Evolutionary conservation across 257 asterid species (phyloP), one percentile per base, ranked within the genome.

Genomic region (Haberlea rhodopensis): DNA sequence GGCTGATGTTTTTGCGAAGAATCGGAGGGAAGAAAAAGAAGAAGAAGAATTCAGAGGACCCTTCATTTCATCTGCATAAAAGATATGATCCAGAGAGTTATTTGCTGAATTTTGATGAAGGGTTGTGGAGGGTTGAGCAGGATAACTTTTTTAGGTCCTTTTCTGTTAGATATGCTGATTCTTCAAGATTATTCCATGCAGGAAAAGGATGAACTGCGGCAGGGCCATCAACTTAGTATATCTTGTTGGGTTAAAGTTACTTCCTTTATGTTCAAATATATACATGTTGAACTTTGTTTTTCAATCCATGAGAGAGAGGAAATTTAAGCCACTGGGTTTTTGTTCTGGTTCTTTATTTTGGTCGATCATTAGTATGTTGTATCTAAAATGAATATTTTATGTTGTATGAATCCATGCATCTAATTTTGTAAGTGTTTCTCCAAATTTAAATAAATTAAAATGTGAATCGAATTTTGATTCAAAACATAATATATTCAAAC

Each of bases 131-230:
- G 5, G 20, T 61, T 16, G 95, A 88, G 69, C 87, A 88, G 0
- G 96, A 88, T 24, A 68, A 78, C 60, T 79, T 88, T 2, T 77
- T 53, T 62, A 79, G 90, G 49, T 88, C 96, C 11, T 88, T 88
- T 66, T 88, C 96, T 3, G 92, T 89, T 49, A 80, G 85, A 66
- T 88, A 79, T 61, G 96, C 96, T 0, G 73, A 82, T 57, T 86
- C 89, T 27, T 81, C 91, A 5, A 77, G 76, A 53, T 71, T 70
- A 0, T 10, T 29, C 19, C 71, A 46, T 0, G 48, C 18, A 40
- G 48, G 48, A 6, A 40, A 9, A 63, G 46, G 60, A 43, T 54
- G 61, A 66, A 11, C 40, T 24, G n/a, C 24, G 18, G 40, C 10
- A 22, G 34, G 34, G 34, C 40, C 19, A 19, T 24, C 26, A 18